A percentile compares a stretch with the other conserved stretches of the same genome.
These are phyloP conservation scores for Neofusicoccum cordaticola DNA, from an alignment of 2,329 filamentous ascomycete genomes.

Conservation along the genomic window DNA sequence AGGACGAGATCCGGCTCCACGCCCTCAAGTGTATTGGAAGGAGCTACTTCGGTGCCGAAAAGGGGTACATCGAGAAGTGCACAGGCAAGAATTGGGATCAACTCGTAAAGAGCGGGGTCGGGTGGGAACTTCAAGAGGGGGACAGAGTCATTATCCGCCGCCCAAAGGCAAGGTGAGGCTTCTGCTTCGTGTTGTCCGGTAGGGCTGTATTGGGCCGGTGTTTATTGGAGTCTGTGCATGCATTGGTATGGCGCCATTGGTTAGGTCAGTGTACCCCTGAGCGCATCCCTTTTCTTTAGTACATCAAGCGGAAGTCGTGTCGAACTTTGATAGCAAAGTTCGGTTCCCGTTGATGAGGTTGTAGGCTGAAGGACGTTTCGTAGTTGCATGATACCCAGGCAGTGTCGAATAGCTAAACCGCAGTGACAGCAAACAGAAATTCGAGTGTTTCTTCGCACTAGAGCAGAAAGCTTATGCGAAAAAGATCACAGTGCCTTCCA, in stretches of 20 bases:
- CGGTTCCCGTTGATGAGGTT: background rate
- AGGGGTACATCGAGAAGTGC: slow-evolving; percentile 65
- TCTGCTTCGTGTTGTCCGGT: background rate
- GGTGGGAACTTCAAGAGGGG: slow-evolving; percentile 73
- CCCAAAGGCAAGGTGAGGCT: slow-evolving; percentile 42
- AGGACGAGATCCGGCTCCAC: slow-evolving; percentile 69
- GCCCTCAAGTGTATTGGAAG: slow-evolving; percentile 83
- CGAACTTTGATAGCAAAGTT: background rate
- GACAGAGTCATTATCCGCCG: slow-evolving; percentile 73
- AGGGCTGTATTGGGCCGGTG: background rate
- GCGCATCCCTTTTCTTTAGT: background rate
- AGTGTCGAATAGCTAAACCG: background rate
- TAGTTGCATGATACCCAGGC: background rate
- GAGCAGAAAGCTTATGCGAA: too few relatives aligned
- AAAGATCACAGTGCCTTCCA: too few relatives aligned
- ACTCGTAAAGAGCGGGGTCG: slow-evolving; percentile 69
- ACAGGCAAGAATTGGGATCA: slow-evolving; percentile 70
- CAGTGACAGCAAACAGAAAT: background rate
- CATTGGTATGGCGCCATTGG: slow-evolving; percentile 5
- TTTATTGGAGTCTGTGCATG: slow-evolving; percentile 5
- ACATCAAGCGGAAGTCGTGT: background rate
- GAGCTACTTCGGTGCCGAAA: slow-evolving; percentile 73
- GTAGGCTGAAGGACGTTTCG: background rate
- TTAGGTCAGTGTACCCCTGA: slow-evolving; percentile 8
- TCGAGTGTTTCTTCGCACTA: too few relatives aligned